Conservation (phyloP, 2,329 filamentous ascomycete genomes). For the Clonostachys rhizophaga region DNA sequence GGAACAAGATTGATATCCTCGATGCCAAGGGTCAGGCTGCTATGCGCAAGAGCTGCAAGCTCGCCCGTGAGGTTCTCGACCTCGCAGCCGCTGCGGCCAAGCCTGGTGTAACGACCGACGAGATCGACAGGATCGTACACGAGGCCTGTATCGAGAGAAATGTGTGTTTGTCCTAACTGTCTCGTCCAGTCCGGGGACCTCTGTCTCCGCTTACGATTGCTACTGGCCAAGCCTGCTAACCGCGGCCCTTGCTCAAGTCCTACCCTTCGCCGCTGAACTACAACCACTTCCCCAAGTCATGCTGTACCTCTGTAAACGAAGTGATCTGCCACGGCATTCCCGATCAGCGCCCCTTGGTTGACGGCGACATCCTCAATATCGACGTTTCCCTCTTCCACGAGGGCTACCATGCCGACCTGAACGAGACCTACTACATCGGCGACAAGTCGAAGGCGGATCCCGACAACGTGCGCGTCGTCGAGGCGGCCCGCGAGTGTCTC, state of each 20-base stretch:
- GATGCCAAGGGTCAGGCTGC: conserved; percentile 76
- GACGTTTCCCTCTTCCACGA: conserved; percentile 93
- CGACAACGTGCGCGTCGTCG: conserved; percentile 84
- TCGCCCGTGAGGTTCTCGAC: conserved; percentile 89
- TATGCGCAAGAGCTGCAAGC: conserved; percentile 87
- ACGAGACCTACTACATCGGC: conserved; percentile 98
- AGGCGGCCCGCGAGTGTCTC: conserved; percentile 83
- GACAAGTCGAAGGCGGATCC: conserved; percentile 79
- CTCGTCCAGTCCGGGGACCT: not conserved
- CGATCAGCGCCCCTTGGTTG: conserved; percentile 78
- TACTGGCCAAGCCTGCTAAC: not conserved
- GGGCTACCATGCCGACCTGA: conserved; percentile 93
- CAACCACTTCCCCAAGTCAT: conserved; percentile 93
- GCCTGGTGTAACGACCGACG: conserved; percentile 93
- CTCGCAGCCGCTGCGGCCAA: conserved; percentile 78
- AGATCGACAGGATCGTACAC: conserved; percentile 92
- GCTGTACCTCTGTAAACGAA: conserved; percentile 95
- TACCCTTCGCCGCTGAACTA: conserved; percentile 96
- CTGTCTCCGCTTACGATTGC: not conserved
- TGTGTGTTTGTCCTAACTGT: conserved; percentile 46
- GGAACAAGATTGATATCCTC: conserved; percentile 79
- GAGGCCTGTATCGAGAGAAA: conserved; percentile 90
- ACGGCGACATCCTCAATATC: conserved; percentile 96
- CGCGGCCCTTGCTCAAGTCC: conserved; percentile 51
- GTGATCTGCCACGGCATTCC: conserved; percentile 99